Evolutionary conservation across 2,329 filamentous ascomycete genomes (phyloP).

Genomic region (Clonostachys sp.): DNA sequence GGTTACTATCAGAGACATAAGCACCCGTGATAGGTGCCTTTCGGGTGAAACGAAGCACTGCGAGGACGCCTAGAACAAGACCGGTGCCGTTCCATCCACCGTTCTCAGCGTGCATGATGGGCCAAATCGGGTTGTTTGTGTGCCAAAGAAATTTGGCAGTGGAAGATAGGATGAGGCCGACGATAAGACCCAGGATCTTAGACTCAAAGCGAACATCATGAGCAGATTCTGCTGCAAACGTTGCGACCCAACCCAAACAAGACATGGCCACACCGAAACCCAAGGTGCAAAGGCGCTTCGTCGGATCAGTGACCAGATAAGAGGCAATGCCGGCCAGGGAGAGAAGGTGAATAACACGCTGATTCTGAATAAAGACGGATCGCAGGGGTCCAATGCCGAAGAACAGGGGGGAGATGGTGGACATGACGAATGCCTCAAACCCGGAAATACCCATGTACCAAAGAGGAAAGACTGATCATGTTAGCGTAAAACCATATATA

Average conservation of each 20-base stretch:
- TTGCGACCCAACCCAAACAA: constrained; percentile 80
- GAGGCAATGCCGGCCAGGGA: constrained; percentile 76
- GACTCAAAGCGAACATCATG: constrained; percentile 75
- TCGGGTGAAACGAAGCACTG: constrained; percentile 72
- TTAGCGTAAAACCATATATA: not conserved
- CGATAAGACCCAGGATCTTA: constrained; percentile 72
- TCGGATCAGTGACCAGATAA: constrained; percentile 70
- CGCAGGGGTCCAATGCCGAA: constrained; percentile 69
- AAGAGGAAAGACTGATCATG: constrained; percentile 73
- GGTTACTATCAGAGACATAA: constrained; percentile 19
- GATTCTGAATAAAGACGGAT: constrained; percentile 61
- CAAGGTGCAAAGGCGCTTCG: constrained; percentile 72
- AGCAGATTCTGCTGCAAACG: constrained; percentile 71
- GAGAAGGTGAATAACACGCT: constrained; percentile 68
- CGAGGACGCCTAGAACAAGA: constrained; percentile 68
- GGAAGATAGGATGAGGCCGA: constrained; percentile 80
- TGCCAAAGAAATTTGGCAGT: constrained; percentile 88
- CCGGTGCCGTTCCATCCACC: constrained; percentile 91
- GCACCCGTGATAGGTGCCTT: constrained; percentile 46
- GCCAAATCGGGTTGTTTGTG: constrained; percentile 97
- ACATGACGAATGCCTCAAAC: constrained; percentile 87
- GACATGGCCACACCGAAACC: constrained; percentile 77
- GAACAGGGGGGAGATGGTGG: constrained; percentile 74
- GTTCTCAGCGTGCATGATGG: constrained; percentile 83
- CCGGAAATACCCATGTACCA: constrained; percentile 99